Conservation (phyloP, 2,329 filamentous ascomycete species). For the Trichoderma arundinaceum region DNA sequence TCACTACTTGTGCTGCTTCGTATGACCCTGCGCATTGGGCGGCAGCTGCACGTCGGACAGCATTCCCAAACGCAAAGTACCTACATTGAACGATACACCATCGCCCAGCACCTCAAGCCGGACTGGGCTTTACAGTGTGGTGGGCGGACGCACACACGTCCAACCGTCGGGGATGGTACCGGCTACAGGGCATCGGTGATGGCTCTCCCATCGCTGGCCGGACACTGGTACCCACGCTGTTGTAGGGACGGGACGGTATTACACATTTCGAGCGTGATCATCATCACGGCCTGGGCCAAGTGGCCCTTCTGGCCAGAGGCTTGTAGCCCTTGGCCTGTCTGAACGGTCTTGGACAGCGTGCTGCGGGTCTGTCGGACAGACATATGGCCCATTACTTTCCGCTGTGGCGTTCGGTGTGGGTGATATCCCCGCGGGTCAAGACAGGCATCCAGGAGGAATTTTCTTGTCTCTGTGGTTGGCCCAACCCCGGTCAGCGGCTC, state of each 20-base stretch:
- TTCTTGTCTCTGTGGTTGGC: conserved; percentile 26
- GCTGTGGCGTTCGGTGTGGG: conserved; percentile 25
- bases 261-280: conserved; percentile 2
- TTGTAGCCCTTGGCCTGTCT: conserved; percentile 18
- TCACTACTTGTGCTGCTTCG: background rate
- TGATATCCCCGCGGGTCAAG: conserved; percentile 29
- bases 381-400: conserved; percentile 18
- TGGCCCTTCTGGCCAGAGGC: conserved; percentile 4
- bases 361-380: conserved; percentile 8
- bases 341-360: background rate
- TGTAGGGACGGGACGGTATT: background rate
- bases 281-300: conserved; percentile 7
- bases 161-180: conserved; percentile 3
- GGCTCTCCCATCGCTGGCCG: background rate
- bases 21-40: background rate
- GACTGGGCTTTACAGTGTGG: background rate
- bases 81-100: conserved; percentile 4
- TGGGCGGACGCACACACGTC: conserved; percentile 8
- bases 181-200: conserved; percentile 13
- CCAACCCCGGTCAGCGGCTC: conserved; percentile 33
- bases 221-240: conserved; percentile 1
- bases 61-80: conserved; percentile 7
- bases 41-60: conserved; percentile 19
- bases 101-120: background rate
- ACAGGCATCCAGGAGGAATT: conserved; percentile 27